A percentile compares a stretch with the other conserved stretches of the same genome.
Conservation (phyloP, 2,329 filamentous ascomycete genomes). For the Xenoacremonium recifei region DNA sequence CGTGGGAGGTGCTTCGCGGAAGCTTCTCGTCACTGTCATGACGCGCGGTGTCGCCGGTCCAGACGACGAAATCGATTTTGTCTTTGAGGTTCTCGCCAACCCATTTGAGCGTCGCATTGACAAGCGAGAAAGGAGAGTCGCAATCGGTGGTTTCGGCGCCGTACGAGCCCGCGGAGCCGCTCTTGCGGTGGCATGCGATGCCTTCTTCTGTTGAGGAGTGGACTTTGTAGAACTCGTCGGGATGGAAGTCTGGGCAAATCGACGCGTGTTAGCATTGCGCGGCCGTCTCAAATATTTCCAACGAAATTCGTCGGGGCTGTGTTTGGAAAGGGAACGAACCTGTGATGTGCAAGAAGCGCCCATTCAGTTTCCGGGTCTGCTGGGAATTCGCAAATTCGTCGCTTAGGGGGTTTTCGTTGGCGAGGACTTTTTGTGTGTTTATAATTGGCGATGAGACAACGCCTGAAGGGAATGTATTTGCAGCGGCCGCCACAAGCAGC, state of each 20-base stretch:
- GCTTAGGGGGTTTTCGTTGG: slow-evolving; percentile 10
- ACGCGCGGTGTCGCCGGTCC: slow-evolving; percentile 87
- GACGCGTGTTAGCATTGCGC: slow-evolving; percentile 8
- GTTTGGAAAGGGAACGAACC: slow-evolving; percentile 51
- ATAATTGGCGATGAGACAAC: slow-evolving; percentile 22
- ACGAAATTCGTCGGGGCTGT: slow-evolving; percentile 2
- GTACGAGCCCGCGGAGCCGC: slow-evolving; percentile 75
- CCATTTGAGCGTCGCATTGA: slow-evolving; percentile 91
- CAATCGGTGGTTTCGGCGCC: slow-evolving; percentile 87
- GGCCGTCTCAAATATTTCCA: too few species aligned
- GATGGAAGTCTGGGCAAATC: slow-evolving; percentile 72
- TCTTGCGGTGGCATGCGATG: slow-evolving; percentile 74
- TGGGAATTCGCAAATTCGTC: slow-evolving; percentile 13
- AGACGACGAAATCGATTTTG: slow-evolving; percentile 83
- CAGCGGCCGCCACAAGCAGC: slow-evolving; percentile 27
- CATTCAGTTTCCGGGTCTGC: slow-evolving; percentile 53
- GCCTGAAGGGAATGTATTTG: slow-evolving; percentile 18
- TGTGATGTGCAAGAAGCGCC: slow-evolving; percentile 85
- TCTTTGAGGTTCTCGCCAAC: slow-evolving; percentile 75
- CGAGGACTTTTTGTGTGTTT: slow-evolving; percentile 18
- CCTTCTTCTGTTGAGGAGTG: slow-evolving; percentile 69
- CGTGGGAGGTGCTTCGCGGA: slow-evolving; percentile 72
- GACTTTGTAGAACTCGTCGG: slow-evolving; percentile 81
- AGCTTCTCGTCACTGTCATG: slow-evolving; percentile 84
- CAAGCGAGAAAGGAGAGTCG: slow-evolving; percentile 76